Evolutionary conservation across 2,329 filamentous ascomycete species (phyloP).

Genomic region (Monilinia aucupariae): DNA sequence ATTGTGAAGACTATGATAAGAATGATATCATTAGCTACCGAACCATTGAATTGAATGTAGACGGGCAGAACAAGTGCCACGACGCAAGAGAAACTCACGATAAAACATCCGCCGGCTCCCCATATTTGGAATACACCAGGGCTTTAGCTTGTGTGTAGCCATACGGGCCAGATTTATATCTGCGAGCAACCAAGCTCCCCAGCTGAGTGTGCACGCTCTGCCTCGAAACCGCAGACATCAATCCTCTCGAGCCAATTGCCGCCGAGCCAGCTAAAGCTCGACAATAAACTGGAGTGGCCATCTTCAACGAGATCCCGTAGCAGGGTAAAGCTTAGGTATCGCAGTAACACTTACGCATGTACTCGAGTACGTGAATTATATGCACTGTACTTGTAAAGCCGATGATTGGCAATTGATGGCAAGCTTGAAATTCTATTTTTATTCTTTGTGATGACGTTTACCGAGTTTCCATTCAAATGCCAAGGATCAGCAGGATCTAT

Average conservation of each 20-base stretch:
- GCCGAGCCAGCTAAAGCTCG: not conserved
- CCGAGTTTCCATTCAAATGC: too few relatives aligned
- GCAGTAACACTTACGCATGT: too few relatives aligned
- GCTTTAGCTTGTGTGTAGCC: slow-evolving; percentile 82
- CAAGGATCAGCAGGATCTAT: too few relatives aligned
- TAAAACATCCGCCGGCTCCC: slow-evolving; percentile 68
- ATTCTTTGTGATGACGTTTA: too few relatives aligned
- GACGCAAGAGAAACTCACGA: slow-evolving; percentile 41
- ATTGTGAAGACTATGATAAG: slow-evolving; percentile 53
- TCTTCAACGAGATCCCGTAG: not conserved
- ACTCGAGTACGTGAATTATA: too few relatives aligned
- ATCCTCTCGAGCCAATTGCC: not conserved
- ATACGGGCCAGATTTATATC: slow-evolving; percentile 53
- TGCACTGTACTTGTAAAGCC: too few relatives aligned
- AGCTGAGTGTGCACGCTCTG: not conserved
- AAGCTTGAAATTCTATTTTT: too few relatives aligned
- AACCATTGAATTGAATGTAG: not conserved
- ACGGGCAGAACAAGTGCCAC: not conserved
- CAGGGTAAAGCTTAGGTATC: not conserved
- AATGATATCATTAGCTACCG: slow-evolving; percentile 14
- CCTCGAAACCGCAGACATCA: not conserved
- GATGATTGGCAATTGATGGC: too few relatives aligned
- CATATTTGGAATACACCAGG: slow-evolving; percentile 69
- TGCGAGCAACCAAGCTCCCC: slow-evolving; percentile 27
- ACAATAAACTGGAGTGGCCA: not conserved